Conservation (phyloP, 345 rosid species). For the Syzygium jambos region DNA sequence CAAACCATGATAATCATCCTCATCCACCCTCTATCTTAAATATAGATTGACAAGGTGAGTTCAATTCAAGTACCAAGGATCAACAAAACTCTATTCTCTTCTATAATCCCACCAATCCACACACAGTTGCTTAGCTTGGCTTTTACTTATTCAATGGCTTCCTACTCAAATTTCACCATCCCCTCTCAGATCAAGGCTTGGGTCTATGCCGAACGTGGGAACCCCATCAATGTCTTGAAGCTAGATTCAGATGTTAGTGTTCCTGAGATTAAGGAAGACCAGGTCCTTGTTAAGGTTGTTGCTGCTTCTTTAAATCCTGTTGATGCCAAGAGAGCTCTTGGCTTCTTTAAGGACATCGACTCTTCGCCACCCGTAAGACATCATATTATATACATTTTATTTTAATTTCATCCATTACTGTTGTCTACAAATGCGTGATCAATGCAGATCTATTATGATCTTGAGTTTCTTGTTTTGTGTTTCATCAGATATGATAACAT, state of each 20-base stretch:
- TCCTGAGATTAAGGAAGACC: conserved; percentile 64
- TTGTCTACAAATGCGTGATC: background rate
- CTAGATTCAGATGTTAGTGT: conserved; percentile 44
- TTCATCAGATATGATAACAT: background rate
- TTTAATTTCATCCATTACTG: background rate
- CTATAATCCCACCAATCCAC: background rate
- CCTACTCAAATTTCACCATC: background rate
- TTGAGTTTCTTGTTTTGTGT: background rate
- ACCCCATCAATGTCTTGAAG: conserved; percentile 49
- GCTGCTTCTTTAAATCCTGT: conserved; percentile 89
- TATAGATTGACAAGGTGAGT: background rate
- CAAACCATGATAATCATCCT: background rate
- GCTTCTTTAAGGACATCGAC: conserved; percentile 73
- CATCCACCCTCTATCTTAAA: background rate
- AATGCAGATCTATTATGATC: background rate
- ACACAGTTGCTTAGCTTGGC: background rate
- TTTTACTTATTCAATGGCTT: background rate
- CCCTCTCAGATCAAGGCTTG: conserved; percentile 77
- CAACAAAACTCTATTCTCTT: background rate
- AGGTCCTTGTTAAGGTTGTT: conserved; percentile 66
- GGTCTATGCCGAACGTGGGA: conserved; percentile 61
- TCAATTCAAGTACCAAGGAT: background rate
- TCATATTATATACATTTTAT: background rate
- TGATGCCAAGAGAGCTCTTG: conserved; percentile 66
- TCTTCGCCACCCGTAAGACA: conserved; percentile 63